Conservation (phyloP, 306 rosid genomes). For the Fragaria vesca region DNA sequence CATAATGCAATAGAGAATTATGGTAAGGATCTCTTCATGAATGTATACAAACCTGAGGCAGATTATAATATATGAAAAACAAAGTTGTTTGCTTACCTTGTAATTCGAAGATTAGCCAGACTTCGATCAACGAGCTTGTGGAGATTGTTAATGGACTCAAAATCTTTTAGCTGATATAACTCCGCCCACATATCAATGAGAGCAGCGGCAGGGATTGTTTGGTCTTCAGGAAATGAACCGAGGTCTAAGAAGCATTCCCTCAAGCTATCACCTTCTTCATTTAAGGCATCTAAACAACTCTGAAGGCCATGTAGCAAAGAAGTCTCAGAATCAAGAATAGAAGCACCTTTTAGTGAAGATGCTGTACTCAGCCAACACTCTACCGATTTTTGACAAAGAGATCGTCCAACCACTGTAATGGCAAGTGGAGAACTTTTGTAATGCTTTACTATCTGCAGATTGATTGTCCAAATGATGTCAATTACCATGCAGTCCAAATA, state of each 20-base stretch:
- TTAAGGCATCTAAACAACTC: slow-evolving; percentile 35
- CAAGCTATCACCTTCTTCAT: slow-evolving; percentile 9
- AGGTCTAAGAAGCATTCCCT: slow-evolving; percentile 58
- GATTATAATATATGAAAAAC: slow-evolving; percentile 34
- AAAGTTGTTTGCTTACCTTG: background rate
- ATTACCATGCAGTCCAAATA: background rate
- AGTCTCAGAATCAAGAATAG: slow-evolving; percentile 14
- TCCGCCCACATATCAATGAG: too few relatives aligned
- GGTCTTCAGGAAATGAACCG: too few relatives aligned
- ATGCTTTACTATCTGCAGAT: slow-evolving; percentile 48
- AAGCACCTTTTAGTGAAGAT: slow-evolving; percentile 15
- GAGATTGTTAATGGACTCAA: slow-evolving; percentile 38
- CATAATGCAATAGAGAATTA: background rate
- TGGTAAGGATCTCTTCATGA: slow-evolving; percentile 30
- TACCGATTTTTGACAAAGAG: slow-evolving; percentile 28
- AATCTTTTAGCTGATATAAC: slow-evolving; percentile 35
- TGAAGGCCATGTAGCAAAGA: slow-evolving; percentile 36
- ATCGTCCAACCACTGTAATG: slow-evolving; percentile 24
- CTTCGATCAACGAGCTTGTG: slow-evolving; percentile 26
- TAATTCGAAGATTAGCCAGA: slow-evolving; percentile 29
- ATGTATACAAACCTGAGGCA: slow-evolving; percentile 12
- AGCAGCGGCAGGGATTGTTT: too few relatives aligned
- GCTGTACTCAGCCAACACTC: slow-evolving; percentile 37
- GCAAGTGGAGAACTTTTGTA: slow-evolving; percentile 34
- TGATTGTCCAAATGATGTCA: slow-evolving; percentile 9